Base-by-base conservation (phyloP, 768 basidiomycete genomes). In the Collybia sp. region DNA sequence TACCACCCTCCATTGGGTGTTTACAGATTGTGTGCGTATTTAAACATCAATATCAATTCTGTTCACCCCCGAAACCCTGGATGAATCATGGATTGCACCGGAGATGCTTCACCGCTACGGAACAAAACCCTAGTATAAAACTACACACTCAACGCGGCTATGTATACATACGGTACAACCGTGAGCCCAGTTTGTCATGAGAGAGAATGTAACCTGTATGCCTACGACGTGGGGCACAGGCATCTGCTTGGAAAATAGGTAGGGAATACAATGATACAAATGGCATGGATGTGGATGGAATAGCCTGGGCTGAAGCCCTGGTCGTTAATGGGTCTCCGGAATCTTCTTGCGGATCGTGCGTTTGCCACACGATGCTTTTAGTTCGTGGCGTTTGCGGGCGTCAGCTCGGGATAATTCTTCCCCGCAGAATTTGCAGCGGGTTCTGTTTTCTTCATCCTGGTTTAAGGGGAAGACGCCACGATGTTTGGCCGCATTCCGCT, bases 371-470 rank as follows among this genome's bases (percentile, higher is more conserved):
- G 62, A 57, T 10, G 47, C 43, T 36, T 48, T 56, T 1, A 42
- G 40, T 48, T 58, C 56, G 42, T 65, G 64, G 31, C 62, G 55
- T 30, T 48, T 53, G 17, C 55, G 54, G 40, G 63, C 57, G 52
- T 66, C 61, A n/a, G 48, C 42, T 12, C 61, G 59, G 40, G 61
- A 63, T 15, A 62, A 53, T 30, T 50, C 44, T 8, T 54, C 53
- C 15, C 53, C 52, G n/a, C 58, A 59, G 20, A 40, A 47, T 31
- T 48, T 41, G 42, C 61, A 63, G 10, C 49, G 12, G 13, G 43
- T 55, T 0, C 52, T 49, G 37, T 30, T 46, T 37, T 53, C 56
- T 25, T 25, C 25, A 25, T 25, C 25, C 25, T 25, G 25, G 25
- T 25, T 25, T 25, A 4, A 8, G 8, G 4, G 25, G 25, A 25